Percentiles rank a stretch among this genome's conserved stretches.
Conservation (phyloP, 192 early-diverging fungal species). For the Thamnidium elegans region DNA sequence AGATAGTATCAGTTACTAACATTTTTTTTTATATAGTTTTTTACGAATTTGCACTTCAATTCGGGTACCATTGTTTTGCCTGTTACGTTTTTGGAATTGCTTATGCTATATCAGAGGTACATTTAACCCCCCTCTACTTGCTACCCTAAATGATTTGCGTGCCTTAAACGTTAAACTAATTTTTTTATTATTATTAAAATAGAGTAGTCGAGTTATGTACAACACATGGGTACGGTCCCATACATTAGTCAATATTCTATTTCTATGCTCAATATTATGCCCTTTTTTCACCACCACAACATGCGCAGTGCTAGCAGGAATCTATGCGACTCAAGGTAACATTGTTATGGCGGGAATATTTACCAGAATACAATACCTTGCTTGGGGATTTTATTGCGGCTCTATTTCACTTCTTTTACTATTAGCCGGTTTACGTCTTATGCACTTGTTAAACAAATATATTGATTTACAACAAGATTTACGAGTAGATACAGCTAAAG, state of each 20-base stretch:
- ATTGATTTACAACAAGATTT: not conserved
- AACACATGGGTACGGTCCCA: slow-evolving; percentile 4
- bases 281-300: not conserved
- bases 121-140: too few relatives aligned
- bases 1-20: not conserved
- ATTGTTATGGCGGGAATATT: not conserved
- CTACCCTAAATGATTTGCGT: not conserved
- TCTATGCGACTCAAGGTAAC: not conserved
- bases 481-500: not conserved
- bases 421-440: slow-evolving; percentile 2
- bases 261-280: not conserved
- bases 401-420: not conserved
- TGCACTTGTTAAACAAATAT: slow-evolving; percentile 1
- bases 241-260: not conserved
- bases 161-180: not conserved
- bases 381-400: not conserved
- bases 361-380: not conserved
- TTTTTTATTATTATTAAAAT: not conserved
- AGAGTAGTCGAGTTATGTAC: slow-evolving; percentile 6
- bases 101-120: slow-evolving; percentile 12
- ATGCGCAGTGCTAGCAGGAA: not conserved
- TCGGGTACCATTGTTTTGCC: slow-evolving; percentile 9
- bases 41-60: slow-evolving; percentile 10
- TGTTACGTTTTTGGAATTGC: slow-evolving; percentile 10
- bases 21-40: slow-evolving; percentile 1